Percentiles rank a stretch among this genome's conserved stretches.
Conservation (phyloP, 108 stramenopile genomes). For the Cyclotella atomus region DNA sequence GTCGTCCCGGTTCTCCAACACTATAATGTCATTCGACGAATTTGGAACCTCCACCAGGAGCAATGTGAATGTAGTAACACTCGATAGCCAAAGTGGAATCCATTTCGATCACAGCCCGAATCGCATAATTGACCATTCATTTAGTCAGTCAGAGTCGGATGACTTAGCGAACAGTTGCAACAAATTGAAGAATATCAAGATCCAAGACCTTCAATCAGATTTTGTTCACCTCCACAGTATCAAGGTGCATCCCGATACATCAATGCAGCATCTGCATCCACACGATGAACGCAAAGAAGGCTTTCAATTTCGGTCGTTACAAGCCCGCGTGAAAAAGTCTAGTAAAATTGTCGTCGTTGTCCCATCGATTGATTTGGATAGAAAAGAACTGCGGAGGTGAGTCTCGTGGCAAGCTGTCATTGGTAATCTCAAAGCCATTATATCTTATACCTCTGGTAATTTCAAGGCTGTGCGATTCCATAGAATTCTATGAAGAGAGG, state of each 20-base stretch:
- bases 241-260: slow-evolving; percentile 3
- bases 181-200: not conserved
- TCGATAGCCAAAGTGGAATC: not conserved
- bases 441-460: too few relatives aligned
- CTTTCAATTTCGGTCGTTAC: slow-evolving; percentile 12
- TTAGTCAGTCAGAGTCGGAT: slow-evolving; percentile 18
- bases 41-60: not conserved
- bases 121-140: slow-evolving; percentile 26
- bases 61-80: not conserved
- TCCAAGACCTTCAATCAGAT: slow-evolving; percentile 15
- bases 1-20: not conserved
- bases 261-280: not conserved
- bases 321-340: not conserved
- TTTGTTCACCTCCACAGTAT: slow-evolving; percentile 26
- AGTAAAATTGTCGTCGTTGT: slow-evolving; percentile 36
- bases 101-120: not conserved
- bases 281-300: slow-evolving; percentile 18
- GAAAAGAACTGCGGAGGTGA: slow-evolving; percentile 27
- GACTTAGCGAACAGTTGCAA: slow-evolving; percentile 13
- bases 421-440: too few relatives aligned
- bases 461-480: slow-evolving; percentile 28
- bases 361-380: slow-evolving; percentile 47
- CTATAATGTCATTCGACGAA: not conserved
- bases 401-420: too few relatives aligned
- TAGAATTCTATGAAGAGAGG: slow-evolving; percentile 44